phyloP scores from a whole-genome alignment of 371 early-diverging fungal species.

The Mucor indicus region DNA sequence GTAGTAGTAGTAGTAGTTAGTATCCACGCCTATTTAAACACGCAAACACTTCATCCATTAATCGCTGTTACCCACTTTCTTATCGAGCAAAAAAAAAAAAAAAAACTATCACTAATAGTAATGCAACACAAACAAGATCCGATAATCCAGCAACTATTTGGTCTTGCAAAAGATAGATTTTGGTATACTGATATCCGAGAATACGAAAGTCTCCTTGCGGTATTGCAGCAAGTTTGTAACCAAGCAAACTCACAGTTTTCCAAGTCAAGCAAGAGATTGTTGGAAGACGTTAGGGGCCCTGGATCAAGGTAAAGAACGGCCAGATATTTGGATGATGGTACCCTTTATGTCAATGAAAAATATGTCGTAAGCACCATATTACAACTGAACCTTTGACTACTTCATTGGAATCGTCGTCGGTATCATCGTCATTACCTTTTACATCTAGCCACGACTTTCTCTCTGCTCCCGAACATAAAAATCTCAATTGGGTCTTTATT shows the following conservation, averaged over 20 bases:
- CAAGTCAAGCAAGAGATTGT: constrained; percentile 7
- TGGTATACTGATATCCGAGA: not conserved
- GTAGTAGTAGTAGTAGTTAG: too few species aligned
- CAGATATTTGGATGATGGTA: constrained; percentile 6
- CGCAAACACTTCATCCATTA: not conserved
- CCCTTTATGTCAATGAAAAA: constrained; percentile 8
- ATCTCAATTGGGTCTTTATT: constrained; percentile 3
- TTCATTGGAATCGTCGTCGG: constrained; percentile 1
- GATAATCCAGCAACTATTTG: constrained; percentile 1
- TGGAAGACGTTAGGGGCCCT: constrained; percentile 6
- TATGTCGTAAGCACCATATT: constrained; percentile 5
- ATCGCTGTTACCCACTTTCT: constrained; percentile 2
- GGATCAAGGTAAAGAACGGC: constrained; percentile 4
- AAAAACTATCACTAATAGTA: constrained; percentile 5
- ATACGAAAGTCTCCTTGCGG: not conserved
- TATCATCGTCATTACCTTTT: constrained; percentile 3
- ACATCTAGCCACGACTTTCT: constrained; percentile 2
- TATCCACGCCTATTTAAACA: not conserved
- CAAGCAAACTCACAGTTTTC: constrained; percentile 5
- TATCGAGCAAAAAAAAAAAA: too few species aligned
- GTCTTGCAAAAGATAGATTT: constrained; percentile 2
- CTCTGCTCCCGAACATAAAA: constrained; percentile 2
- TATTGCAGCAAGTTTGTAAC: constrained; percentile 3
- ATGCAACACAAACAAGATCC: constrained; percentile 1
- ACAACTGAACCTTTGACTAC: constrained; percentile 5